Conservation (phyloP, 306 rosid genomes). For the Arachis stenosperma region DNA sequence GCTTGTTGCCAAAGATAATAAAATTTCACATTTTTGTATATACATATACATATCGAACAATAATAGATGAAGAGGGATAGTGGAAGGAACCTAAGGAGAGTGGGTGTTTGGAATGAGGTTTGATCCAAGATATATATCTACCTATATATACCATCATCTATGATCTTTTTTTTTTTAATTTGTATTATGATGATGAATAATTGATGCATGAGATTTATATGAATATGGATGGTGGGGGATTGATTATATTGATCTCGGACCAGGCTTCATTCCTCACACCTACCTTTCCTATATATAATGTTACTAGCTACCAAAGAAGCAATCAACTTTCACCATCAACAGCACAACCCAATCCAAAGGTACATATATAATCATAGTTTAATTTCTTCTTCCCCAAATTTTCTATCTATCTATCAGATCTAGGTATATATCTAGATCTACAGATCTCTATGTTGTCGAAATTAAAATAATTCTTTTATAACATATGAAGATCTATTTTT, state of each 20-base stretch:
- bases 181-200: too few species aligned
- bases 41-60: too few species aligned
- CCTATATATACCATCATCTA: too few species aligned
- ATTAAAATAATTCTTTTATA: too few species aligned
- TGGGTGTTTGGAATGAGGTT: conserved; percentile 64
- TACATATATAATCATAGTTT: not conserved
- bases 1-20: conserved; percentile 16
- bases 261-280: conserved; percentile 90
- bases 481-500: too few species aligned
- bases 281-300: conserved; percentile 42
- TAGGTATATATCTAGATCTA: not conserved
- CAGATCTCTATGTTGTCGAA: too few species aligned
- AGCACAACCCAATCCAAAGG: conserved; percentile 28
- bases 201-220: conserved; percentile 3
- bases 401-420: conserved; percentile 26
- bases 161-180: too few species aligned
- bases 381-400: not conserved
- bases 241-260: conserved; percentile 69
- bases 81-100: conserved; percentile 29
- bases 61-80: conserved; percentile 19
- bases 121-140: conserved; percentile 45
- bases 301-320: not conserved
- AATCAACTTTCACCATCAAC: conserved; percentile 6
- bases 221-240: not conserved
- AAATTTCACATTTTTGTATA: not conserved